phyloP scores from a whole-genome alignment of 768 basidiomycete genomes.

The Mycena indigotica region DNA sequence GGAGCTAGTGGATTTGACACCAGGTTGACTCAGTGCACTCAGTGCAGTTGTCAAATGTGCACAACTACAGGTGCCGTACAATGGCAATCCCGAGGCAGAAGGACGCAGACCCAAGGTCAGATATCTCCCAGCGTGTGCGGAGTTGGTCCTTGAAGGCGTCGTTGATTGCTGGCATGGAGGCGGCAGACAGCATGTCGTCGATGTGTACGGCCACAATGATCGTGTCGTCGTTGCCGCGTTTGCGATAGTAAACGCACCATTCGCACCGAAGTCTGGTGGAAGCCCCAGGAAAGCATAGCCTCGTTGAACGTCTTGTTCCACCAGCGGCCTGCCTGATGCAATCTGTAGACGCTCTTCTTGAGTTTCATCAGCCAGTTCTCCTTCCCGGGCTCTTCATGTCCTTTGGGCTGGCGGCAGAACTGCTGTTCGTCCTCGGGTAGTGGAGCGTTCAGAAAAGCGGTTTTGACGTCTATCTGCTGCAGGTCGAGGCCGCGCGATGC shows the following conservation, averaged over 20 bases:
- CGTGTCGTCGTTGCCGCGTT: slow-evolving; percentile 15
- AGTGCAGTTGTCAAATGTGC: too few relatives aligned
- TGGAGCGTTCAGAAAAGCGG: slow-evolving; percentile 24
- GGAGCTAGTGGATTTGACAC: too few relatives aligned
- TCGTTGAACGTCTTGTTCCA: slow-evolving; percentile 31
- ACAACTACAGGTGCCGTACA: too few relatives aligned
- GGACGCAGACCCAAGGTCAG: slow-evolving; percentile 35
- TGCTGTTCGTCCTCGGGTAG: slow-evolving; percentile 30
- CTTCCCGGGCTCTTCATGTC: slow-evolving; percentile 24
- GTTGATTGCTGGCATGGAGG: slow-evolving; percentile 11
- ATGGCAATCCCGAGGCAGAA: slow-evolving; percentile 41
- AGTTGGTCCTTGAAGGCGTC: slow-evolving; percentile 32
- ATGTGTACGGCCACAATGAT: slow-evolving; percentile 39
- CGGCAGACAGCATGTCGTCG: slow-evolving; percentile 33
- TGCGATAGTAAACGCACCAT: slow-evolving; percentile 34
- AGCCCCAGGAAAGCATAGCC: slow-evolving; percentile 13
- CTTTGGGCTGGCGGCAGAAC: slow-evolving; percentile 40
- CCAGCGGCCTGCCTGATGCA: slow-evolving; percentile 16
- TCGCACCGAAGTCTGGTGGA: slow-evolving; percentile 27
- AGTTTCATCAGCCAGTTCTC: slow-evolving; percentile 22
- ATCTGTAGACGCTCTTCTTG: slow-evolving; percentile 8
- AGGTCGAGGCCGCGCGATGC: slow-evolving; percentile 28
- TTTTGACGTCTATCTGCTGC: slow-evolving; percentile 36
- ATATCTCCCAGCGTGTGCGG: slow-evolving; percentile 30
- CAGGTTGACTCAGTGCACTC: too few relatives aligned